These are phyloP conservation scores for Mortierella sp. DNA, from an alignment of 371 early-diverging fungal genomes.

Conservation along the genomic window DNA sequence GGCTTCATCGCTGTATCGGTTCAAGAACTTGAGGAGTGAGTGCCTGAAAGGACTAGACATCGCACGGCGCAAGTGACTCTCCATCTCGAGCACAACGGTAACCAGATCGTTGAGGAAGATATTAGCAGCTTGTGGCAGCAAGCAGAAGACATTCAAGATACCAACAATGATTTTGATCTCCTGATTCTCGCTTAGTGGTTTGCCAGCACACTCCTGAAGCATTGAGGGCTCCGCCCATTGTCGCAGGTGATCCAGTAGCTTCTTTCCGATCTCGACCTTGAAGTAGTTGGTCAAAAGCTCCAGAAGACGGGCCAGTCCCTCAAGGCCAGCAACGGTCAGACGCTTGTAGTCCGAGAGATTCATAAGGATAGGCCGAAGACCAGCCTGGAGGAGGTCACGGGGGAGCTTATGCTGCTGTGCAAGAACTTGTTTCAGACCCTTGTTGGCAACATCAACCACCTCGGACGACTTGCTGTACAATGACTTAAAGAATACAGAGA, in stretches of 20 bases:
- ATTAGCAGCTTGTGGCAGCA: conserved; percentile 92
- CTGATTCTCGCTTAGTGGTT: conserved; percentile 87
- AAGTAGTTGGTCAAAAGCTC: conserved; percentile 96
- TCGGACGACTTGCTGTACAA: conserved; percentile 92
- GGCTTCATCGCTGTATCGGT: conserved; percentile 87
- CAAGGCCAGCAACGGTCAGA: conserved; percentile 90
- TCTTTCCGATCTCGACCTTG: conserved; percentile 97
- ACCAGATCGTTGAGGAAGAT: conserved; percentile 93
- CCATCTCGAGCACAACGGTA: conserved; percentile 85
- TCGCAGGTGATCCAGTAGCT: conserved; percentile 95
- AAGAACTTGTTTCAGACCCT: conserved; percentile 91
- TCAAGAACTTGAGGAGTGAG: conserved; percentile 90
- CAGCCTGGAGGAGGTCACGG: conserved; percentile 96
- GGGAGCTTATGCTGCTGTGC: conserved; percentile 91
- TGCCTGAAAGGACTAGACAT: conserved; percentile 93
- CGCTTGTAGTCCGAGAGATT: conserved; percentile 95
- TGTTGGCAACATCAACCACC: conserved; percentile 95
- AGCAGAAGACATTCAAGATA: conserved; percentile 92
- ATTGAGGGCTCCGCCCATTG: conserved; percentile 91
- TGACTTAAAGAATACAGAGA: conserved; percentile 97
- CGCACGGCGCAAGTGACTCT: conserved; percentile 80
- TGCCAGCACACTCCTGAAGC: conserved; percentile 82
- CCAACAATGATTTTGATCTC: conserved; percentile 94
- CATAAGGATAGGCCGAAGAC: conserved; percentile 93
- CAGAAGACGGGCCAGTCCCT: conserved; percentile 93